These are phyloP conservation scores for Naganishia randhawae DNA, from an alignment of 768 basidiomycete genomes.

Conservation along the genomic window DNA sequence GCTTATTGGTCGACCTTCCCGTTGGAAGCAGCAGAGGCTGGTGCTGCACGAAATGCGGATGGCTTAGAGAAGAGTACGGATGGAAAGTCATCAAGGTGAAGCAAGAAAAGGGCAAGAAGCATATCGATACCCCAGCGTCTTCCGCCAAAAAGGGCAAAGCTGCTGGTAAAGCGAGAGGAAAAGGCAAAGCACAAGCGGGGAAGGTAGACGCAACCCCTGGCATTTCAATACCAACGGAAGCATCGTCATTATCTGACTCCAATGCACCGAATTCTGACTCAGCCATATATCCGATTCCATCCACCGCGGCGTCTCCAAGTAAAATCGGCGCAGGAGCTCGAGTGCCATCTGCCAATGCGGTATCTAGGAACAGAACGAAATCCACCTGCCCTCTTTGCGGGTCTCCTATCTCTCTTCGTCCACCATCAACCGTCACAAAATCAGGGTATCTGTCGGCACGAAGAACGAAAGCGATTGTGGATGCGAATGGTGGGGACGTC, in stretches of 20 bases:
- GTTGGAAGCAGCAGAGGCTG: slow-evolving; percentile 13
- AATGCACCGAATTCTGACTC: not conserved
- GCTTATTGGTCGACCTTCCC: slow-evolving; percentile 25
- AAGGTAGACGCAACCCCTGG: not conserved
- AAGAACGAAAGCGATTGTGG: slow-evolving; percentile 6
- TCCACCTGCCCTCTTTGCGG: slow-evolving; percentile 10
- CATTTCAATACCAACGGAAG: slow-evolving; percentile 5
- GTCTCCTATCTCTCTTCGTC: not conserved
- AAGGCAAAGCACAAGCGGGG: slow-evolving; percentile 4
- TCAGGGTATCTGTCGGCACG: not conserved
- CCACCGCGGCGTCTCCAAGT: not conserved
- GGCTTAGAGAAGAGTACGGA: slow-evolving; percentile 22
- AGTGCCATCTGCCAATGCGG: not conserved
- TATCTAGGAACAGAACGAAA: not conserved
- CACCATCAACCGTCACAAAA: not conserved
- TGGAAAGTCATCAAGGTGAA: slow-evolving; percentile 29
- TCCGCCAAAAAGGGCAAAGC: slow-evolving; percentile 23
- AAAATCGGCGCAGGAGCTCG: not conserved
- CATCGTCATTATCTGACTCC: not conserved
- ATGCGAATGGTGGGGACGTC: slow-evolving; percentile 1
- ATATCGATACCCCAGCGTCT: not conserved
- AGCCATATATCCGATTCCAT: not conserved
- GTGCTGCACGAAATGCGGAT: slow-evolving; percentile 28
- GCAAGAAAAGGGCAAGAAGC: slow-evolving; percentile 16
- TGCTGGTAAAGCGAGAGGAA: slow-evolving; percentile 14